Evolutionary conservation across 345 rosid genomes (phyloP), one percentile per base, ranked within the genome.

Genomic region (Salix koriyanagi): DNA sequence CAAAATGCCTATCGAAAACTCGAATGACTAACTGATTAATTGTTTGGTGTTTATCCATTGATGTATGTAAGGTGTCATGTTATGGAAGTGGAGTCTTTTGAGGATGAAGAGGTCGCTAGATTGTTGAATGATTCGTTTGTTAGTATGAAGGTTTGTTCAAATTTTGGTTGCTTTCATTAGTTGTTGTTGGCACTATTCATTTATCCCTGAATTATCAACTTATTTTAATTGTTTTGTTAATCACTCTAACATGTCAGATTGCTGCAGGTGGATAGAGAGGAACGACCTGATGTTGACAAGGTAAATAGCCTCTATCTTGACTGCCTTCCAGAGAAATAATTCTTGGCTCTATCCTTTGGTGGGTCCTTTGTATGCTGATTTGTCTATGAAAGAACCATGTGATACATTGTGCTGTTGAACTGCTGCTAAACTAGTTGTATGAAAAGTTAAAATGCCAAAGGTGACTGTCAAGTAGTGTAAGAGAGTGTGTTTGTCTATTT

Each of bases 271-370:
- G 99, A 95, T 85, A 89, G 96, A 68, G 99, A 93, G 83, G 99
- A 93, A 82, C 87, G 97, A 9, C 99, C 99, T 1, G 99, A 95
- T 82, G 96, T 95, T 67, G 99, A 95, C 74, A 93, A 95, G 97
- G 97, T 92, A 86, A 14, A 46, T 46, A 72, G 61, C 48, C 23
- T 72, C 7, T 36, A 46, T 26, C 8, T 28, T 50, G 13, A 28
- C 13, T 26, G 1, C 6, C 60, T 19, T 41, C 34, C 42, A 73
- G 32, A 69, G 60, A 39, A 68, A 19, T 46, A 39, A 54, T n/a
- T 72, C 15, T 5, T 28, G 68, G 12, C 50, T 46, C 8, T 26
- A 71, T 70, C 23, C 13, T 66, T 48, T 34, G 39, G 34, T 25
- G 44, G 34, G 42, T 52, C 52, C 2, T 41, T 19, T 73, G 23